Percentiles rank a stretch among this genome's conserved stretches.
phyloP scores from a whole-genome alignment of 1,284 basidiomycete species.

The Cryptococcus floricola region DNA sequence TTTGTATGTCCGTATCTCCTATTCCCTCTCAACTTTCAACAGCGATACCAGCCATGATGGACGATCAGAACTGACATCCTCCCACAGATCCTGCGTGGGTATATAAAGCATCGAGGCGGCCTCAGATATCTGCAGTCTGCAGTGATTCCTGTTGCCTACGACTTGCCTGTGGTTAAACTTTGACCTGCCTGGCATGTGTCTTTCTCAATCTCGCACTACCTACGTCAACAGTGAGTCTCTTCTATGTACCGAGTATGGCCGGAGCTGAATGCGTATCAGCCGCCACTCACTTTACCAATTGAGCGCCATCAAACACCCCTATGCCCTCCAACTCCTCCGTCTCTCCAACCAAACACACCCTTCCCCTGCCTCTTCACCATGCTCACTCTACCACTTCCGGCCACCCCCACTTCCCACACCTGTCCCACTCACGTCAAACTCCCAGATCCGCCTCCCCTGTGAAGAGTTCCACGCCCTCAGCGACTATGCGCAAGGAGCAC shows the following conservation, averaged over 20 bases:
- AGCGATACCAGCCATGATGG: not conserved
- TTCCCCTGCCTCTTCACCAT: slow-evolving; percentile 5
- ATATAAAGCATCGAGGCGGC: too few species aligned
- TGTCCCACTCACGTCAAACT: slow-evolving; percentile 2
- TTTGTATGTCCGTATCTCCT: not conserved
- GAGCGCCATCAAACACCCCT: not conserved
- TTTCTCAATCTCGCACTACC: not conserved
- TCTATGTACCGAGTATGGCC: not conserved
- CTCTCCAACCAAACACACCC: slow-evolving; percentile 8
- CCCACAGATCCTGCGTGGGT: too few species aligned
- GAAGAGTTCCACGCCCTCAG: too few species aligned
- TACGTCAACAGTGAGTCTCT: not conserved
- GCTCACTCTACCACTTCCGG: slow-evolving; percentile 2
- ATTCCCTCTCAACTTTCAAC: not conserved
- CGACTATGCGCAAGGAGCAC: too few species aligned
- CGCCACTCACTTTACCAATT: not conserved
- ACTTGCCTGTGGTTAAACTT: too few species aligned
- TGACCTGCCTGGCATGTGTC: slow-evolving; percentile 6
- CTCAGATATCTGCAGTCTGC: too few species aligned
- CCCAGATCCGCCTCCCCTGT: not conserved
- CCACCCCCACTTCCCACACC: slow-evolving; percentile 5
- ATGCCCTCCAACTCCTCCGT: slow-evolving; percentile 4
- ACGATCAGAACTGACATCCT: too few species aligned
- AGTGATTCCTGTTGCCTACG: too few species aligned
- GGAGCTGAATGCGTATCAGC: not conserved